Conservation (phyloP, 2,329 filamentous ascomycete species). For the Pyrenophora teres region DNA sequence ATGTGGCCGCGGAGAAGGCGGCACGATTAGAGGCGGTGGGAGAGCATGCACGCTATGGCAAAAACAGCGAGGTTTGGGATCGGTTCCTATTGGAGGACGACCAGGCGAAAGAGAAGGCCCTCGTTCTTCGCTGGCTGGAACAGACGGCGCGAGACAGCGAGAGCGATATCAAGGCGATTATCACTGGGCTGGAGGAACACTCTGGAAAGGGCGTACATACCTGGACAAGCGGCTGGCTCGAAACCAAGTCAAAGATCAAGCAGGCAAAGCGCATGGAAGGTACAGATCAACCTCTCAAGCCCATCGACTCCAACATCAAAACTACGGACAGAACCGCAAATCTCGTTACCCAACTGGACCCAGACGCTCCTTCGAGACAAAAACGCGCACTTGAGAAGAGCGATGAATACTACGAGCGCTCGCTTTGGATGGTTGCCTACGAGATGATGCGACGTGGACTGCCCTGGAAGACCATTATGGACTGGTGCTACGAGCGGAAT, state of each 20-base stretch:
- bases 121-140: constrained; percentile 86
- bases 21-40: constrained; percentile 39
- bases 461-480: constrained; percentile 71
- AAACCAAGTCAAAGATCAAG: constrained; percentile 89
- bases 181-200: constrained; percentile 70
- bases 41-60: constrained; percentile 56
- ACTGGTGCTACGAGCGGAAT: constrained; percentile 84
- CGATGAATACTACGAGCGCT: constrained; percentile 86
- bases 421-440: constrained; percentile 93
- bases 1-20: constrained; percentile 40
- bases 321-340: constrained; percentile 57
- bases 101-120: constrained; percentile 74
- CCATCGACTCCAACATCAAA: constrained; percentile 54
- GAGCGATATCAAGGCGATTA: constrained; percentile 74
- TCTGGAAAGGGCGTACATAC: constrained; percentile 68
- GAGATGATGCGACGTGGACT: constrained; percentile 88
- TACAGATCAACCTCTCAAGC: constrained; percentile 32
- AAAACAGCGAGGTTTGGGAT: constrained; percentile 68
- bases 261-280: constrained; percentile 76
- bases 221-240: constrained; percentile 87
- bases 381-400: constrained; percentile 74
- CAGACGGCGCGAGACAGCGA: constrained; percentile 70
- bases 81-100: constrained; percentile 76
- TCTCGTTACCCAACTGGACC: constrained; percentile 86
- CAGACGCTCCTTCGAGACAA: constrained; percentile 85